Conservation (phyloP, 345 rosid genomes). For the Barbarea vulgaris region DNA sequence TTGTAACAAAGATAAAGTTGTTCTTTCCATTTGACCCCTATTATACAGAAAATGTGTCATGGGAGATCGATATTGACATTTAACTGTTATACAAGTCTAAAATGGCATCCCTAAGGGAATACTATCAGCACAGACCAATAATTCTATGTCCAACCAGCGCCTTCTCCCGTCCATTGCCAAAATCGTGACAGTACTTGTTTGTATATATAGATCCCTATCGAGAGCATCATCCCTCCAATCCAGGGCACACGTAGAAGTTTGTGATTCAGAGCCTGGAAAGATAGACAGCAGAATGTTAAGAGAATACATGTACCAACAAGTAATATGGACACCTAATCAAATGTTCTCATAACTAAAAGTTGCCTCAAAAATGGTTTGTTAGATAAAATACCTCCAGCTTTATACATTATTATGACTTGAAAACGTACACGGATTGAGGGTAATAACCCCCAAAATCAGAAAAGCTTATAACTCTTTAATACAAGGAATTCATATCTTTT, state of each 20-base stretch:
- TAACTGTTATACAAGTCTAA: slow-evolving; percentile 18
- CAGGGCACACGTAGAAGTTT: slow-evolving; percentile 56
- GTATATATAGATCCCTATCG: slow-evolving; percentile 88
- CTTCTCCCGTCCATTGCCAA: slow-evolving; percentile 99
- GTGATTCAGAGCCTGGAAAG: slow-evolving; percentile 62
- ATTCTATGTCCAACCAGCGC: slow-evolving; percentile 91
- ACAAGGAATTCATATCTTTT: neutral
- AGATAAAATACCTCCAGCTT: slow-evolving; percentile 22
- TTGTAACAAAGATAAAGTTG: slow-evolving; percentile 91
- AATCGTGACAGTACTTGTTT: slow-evolving; percentile 78
- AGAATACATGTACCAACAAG: slow-evolving; percentile 12
- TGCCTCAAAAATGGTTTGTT: slow-evolving; percentile 1
- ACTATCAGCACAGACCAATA: slow-evolving; percentile 62
- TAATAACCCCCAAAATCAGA: neutral
- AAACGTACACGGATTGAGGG: neutral
- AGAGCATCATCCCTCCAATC: slow-evolving; percentile 87
- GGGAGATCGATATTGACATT: slow-evolving; percentile 17
- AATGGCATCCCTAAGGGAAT: slow-evolving; percentile 33
- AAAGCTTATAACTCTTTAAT: slow-evolving; percentile 16
- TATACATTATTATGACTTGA: slow-evolving; percentile 13
- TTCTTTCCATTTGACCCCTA: slow-evolving; percentile 83
- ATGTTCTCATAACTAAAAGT: neutral
- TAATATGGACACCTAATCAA: slow-evolving; percentile 9
- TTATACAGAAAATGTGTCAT: slow-evolving; percentile 43
- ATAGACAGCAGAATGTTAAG: slow-evolving; percentile 20